A percentile compares a stretch with the other conserved stretches of the same genome.
phyloP scores from a whole-genome alignment of 2,329 filamentous ascomycete genomes.

The Aspergillus proliferans region DNA sequence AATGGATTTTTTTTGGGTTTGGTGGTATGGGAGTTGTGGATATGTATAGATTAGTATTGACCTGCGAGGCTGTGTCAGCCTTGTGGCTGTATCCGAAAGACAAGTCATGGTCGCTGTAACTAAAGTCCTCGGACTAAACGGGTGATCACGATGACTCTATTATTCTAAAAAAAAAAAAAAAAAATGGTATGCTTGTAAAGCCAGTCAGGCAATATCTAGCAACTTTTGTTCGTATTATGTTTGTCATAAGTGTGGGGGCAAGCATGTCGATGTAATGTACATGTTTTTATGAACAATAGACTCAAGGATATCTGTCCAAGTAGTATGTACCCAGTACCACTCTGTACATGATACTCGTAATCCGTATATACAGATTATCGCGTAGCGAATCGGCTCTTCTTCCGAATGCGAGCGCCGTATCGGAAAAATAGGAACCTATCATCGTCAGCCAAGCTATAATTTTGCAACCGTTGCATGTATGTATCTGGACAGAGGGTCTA shows the following conservation, averaged over 20 bases:
- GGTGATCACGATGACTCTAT: no score
- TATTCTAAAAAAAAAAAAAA: no score
- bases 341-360: not conserved
- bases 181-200: no score
- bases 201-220: no score
- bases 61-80: not conserved
- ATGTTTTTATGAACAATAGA: not conserved
- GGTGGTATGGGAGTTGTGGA: not conserved
- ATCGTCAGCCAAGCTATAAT: not conserved
- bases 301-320: no score
- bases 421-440: conserved; percentile 40
- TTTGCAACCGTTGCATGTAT: not conserved
- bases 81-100: not conserved
- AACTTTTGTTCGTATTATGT: no score
- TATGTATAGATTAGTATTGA: not conserved
- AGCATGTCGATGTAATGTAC: not conserved
- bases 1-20: not conserved
- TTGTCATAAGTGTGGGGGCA: not conserved
- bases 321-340: not conserved
- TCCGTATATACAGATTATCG: conserved; percentile 4
- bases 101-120: not conserved
- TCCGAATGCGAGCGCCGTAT: conserved; percentile 37
- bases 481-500: not conserved
- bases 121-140: not conserved
- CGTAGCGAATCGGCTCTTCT: conserved; percentile 35